phyloP scores from a whole-genome alignment of 345 rosid genomes.

The Angophora floribunda region DNA sequence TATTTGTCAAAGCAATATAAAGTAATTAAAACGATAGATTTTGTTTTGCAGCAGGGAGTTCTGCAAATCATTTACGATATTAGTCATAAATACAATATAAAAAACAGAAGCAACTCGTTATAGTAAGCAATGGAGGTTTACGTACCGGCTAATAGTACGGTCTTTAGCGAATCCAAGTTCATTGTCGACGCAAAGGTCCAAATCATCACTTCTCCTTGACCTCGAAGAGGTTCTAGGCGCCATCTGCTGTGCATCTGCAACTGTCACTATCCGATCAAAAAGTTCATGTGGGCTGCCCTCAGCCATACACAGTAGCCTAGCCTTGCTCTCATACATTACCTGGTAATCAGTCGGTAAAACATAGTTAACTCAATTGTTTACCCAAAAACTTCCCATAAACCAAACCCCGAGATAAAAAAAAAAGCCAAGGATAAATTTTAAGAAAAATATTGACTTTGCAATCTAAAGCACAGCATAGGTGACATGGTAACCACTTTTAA shows the following conservation, averaged over 20 bases:
- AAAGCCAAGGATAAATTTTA: background rate
- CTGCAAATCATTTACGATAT: background rate
- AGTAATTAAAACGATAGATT: background rate
- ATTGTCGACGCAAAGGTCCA: constrained; percentile 85
- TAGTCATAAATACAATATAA: background rate
- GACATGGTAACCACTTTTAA: background rate
- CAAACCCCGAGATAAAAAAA: background rate
- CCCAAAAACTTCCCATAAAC: background rate
- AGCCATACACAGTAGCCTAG: constrained; percentile 78
- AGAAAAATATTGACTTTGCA: background rate
- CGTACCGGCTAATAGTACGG: constrained; percentile 90
- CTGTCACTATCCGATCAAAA: constrained; percentile 54
- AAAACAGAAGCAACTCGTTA: background rate
- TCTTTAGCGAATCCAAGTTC: constrained; percentile 97
- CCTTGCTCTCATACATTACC: constrained; percentile 95
- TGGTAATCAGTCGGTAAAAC: constrained; percentile 2
- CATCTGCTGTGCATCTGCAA: constrained; percentile 62
- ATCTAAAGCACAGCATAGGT: background rate
- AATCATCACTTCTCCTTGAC: constrained; percentile 66
- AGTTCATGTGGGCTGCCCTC: constrained; percentile 79
- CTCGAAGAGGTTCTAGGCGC: constrained; percentile 86
- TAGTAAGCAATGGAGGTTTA: background rate
- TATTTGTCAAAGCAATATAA: background rate
- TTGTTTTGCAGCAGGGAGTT: background rate
- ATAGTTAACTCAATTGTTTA: background rate